Evolutionary conservation across 768 basidiomycete genomes (phyloP).

Genomic region (Terana coerulea): DNA sequence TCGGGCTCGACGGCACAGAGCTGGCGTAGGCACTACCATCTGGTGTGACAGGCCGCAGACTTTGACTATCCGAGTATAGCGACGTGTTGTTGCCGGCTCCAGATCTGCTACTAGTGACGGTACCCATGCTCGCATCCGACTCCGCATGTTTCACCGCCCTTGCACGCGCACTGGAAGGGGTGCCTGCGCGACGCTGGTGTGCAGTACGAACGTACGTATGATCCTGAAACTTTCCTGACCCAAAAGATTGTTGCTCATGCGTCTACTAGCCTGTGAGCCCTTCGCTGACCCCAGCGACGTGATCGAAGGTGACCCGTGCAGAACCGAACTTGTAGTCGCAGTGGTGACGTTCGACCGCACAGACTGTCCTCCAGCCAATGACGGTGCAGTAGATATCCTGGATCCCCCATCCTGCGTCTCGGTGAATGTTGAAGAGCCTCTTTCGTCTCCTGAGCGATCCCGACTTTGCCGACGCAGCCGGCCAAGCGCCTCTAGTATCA

Average conservation of each 20-base stretch:
- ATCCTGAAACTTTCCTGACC: conserved; percentile 76
- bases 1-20: conserved; percentile 41
- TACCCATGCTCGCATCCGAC: conserved; percentile 36
- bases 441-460: conserved; percentile 7
- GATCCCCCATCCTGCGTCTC: conserved; percentile 9
- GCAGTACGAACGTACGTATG: conserved; percentile 64
- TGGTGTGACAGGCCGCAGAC: conserved; percentile 52
- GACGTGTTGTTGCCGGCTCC: conserved; percentile 37
- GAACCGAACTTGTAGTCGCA: conserved; percentile 33
- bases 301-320: conserved; percentile 21
- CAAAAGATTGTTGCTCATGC: conserved; percentile 84
- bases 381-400: conserved; percentile 11
- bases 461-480: conserved; percentile 37
- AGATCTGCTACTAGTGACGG: conserved; percentile 35
- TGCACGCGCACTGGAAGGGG: conserved; percentile 31
- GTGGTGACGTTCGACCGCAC: conserved; percentile 21
- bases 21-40: conserved; percentile 42
- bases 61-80: conserved; percentile 41
- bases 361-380: conserved; percentile 18
- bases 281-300: conserved; percentile 32
- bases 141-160: conserved; percentile 46
- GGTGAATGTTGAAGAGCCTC: conserved; percentile 7
- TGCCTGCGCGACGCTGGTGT: conserved; percentile 40
- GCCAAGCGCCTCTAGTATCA: conserved; percentile 74
- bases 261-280: conserved; percentile 49